Percentiles rank a stretch among this genome's conserved stretches.
phyloP scores from a whole-genome alignment of 192 early-diverging fungal genomes.

The Helicostylum pulchrum region DNA sequence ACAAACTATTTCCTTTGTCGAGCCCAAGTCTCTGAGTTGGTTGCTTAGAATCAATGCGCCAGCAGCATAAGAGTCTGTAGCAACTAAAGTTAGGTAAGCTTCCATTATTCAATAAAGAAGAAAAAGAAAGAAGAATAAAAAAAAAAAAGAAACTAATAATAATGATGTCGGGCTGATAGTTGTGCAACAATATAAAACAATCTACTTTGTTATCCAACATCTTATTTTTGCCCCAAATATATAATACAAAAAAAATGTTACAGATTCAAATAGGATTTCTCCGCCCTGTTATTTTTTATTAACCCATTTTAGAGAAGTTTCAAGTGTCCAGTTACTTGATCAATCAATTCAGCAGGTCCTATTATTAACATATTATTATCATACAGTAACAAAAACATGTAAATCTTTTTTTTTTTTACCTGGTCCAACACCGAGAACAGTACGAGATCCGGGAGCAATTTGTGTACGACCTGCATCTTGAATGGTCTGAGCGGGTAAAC shows the following conservation, averaged over 20 bases:
- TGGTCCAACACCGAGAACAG: constrained; percentile 93
- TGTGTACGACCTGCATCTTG: constrained; percentile 92
- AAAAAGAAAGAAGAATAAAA: neutral
- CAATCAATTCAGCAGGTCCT: constrained; percentile 39
- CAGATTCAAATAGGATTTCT: no score
- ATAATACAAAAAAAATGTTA: no score
- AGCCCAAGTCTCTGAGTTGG: constrained; percentile 65
- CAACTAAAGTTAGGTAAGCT: constrained; percentile 86
- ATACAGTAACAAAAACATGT: neutral
- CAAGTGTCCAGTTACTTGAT: constrained; percentile 40
- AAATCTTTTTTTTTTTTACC: constrained; percentile 51
- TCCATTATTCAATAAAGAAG: constrained; percentile 26
- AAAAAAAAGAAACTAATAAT: neutral
- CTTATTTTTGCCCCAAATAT: no score
- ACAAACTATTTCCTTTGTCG: constrained; percentile 61
- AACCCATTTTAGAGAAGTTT: constrained; percentile 34
- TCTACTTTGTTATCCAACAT: no score
- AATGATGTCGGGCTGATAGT: neutral
- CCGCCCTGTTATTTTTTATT: neutral
- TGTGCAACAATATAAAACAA: no score
- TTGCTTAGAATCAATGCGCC: constrained; percentile 80
- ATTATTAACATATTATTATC: neutral
- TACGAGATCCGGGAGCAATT: constrained; percentile 86
- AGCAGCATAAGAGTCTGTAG: constrained; percentile 79
- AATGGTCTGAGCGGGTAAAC: constrained; percentile 71